Evolutionary conservation across 768 basidiomycete species (phyloP).

Genomic region (Termitomyces sp.): DNA sequence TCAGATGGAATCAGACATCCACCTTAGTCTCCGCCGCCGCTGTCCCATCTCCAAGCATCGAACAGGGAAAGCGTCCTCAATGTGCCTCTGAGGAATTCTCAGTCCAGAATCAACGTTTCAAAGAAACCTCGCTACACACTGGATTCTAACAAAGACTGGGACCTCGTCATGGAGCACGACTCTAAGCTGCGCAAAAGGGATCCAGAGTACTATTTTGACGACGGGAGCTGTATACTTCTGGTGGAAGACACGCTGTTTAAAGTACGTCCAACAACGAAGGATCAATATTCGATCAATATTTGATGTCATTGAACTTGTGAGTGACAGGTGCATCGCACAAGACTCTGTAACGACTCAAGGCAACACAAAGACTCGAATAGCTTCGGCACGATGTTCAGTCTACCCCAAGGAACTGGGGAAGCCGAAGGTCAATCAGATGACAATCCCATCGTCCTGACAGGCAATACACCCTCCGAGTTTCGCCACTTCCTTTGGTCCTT

Average conservation of each 20-base stretch:
- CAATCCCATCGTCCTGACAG: constrained; percentile 60
- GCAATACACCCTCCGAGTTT: constrained; percentile 67
- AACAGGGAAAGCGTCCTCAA: constrained; percentile 11
- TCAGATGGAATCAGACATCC: constrained; percentile 7
- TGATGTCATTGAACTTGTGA: constrained; percentile 7
- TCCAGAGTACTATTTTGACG: constrained; percentile 58
- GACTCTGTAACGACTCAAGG: constrained; percentile 58
- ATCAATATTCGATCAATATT: not conserved
- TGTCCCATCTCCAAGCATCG: constrained; percentile 1
- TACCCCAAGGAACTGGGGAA: constrained; percentile 54
- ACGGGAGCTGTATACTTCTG: constrained; percentile 67
- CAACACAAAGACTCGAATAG: constrained; percentile 39
- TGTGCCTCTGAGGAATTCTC: not conserved
- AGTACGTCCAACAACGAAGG: constrained; percentile 33
- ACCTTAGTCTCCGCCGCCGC: constrained; percentile 7
- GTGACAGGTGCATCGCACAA: constrained; percentile 54
- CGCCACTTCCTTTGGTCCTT: constrained; percentile 72
- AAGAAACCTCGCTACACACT: constrained; percentile 5
- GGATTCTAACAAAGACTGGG: constrained; percentile 16
- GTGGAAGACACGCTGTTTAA: constrained; percentile 70
- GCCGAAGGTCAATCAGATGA: constrained; percentile 64
- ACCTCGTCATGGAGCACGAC: constrained; percentile 14
- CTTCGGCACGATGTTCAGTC: constrained; percentile 63
- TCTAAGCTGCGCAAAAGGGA: constrained; percentile 34
- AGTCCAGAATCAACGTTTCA: constrained; percentile 11